Evolutionary conservation across 306 rosid species (phyloP), one percentile per base, ranked within the genome.

Genomic region (Castanopsis chinensis): DNA sequence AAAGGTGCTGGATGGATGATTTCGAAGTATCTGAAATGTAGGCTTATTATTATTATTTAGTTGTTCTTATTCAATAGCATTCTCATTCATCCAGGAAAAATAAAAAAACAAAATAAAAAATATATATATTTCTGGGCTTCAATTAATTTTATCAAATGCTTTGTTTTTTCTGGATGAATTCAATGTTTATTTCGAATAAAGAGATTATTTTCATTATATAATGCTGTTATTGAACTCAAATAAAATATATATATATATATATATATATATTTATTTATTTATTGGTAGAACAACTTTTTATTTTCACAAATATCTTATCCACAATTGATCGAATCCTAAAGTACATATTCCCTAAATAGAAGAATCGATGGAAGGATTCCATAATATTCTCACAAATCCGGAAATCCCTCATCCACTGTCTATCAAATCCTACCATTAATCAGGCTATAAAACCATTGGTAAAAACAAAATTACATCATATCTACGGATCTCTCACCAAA

Each of bases 11-110:
- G 75, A 54, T 51, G 74, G 78, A 71, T 25, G 75, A 51, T 74
- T 58, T 56, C 60, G 83, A 74, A 69, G 61, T 59, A 68, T 51
- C 70, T 80, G 73, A 55, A 25, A 72, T 51, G 57, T 55, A 55
- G 59, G 11, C 60, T 57, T 21, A 10, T 12, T 49, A 49, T 4
- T 28, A 41, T 41, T 41, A 8, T 41, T 6, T 41, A 11, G 15
- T 23, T 54, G 18, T 43, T 17, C 35, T 30, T 65, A 27, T 19
- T 20, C 58, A 35, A 69, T 69, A 61, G 58, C 71, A 15, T 30
- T 18, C 71, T 65, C 72, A 65, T 67, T 67, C 51, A 35, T 35
- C 52, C 72, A 67, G 72, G 8, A 30, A 63, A 33, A 65, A 4
- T 5, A 6, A 15, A 6, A 23, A 59, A 20, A 6, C 3, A 27